Percentiles rank a stretch among this genome's conserved stretches.
Evolutionary conservation across 768 basidiomycete species (phyloP).

Genomic region (Termitomyces sp.): DNA sequence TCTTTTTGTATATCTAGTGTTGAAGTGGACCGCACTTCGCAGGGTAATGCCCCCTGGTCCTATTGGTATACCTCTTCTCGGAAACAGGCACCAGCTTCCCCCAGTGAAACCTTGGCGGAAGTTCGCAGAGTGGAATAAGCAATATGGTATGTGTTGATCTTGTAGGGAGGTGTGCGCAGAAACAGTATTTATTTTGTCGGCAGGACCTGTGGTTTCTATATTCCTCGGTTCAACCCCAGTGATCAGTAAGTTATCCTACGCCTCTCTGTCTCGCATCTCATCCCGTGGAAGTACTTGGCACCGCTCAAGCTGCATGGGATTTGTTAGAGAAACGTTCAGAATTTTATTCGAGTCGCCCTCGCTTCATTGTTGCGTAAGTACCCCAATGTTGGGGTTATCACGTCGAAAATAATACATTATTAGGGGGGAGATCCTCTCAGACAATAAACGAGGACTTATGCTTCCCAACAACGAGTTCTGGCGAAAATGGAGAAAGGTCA

Average conservation of each 20-base stretch:
- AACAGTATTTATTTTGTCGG: not conserved
- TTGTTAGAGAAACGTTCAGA: slow-evolving; percentile 41
- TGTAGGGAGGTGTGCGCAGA: not conserved
- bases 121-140: slow-evolving; percentile 40
- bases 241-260: slow-evolving; percentile 22
- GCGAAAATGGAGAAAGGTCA: slow-evolving; percentile 43
- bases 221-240: slow-evolving; percentile 38
- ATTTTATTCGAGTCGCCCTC: slow-evolving; percentile 42
- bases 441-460: slow-evolving; percentile 42
- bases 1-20: slow-evolving; percentile 15
- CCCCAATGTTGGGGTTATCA: not conserved
- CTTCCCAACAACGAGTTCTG: slow-evolving; percentile 35
- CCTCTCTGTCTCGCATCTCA: not conserved
- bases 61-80: slow-evolving; percentile 35
- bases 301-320: slow-evolving; percentile 41
- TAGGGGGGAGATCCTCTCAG: slow-evolving; percentile 41
- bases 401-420: not conserved
- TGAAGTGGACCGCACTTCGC: slow-evolving; percentile 25
- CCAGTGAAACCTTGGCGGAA: slow-evolving; percentile 41
- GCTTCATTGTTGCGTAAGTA: slow-evolving; percentile 36
- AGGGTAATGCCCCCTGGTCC: slow-evolving; percentile 41
- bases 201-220: slow-evolving; percentile 35
- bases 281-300: slow-evolving; percentile 30
- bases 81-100: slow-evolving; percentile 41
- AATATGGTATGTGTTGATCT: slow-evolving; percentile 29